A percentile compares a stretch with the other conserved stretches of the same genome.
Evolutionary conservation across 108 stramenopile genomes (phyloP).

Genomic region (Nannochloropsis gaditana): DNA sequence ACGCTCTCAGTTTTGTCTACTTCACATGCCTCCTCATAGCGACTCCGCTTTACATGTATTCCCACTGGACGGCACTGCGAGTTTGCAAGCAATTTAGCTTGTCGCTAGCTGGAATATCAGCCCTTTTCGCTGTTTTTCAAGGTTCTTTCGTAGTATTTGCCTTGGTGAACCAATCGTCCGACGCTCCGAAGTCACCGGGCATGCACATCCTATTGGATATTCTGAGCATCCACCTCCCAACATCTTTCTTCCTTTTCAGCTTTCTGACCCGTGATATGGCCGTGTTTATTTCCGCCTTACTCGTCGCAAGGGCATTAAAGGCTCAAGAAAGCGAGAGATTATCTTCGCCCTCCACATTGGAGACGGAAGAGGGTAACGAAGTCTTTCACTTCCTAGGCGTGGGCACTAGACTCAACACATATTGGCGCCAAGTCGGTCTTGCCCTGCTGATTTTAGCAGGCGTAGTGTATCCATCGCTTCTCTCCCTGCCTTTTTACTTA

Average conservation of each 20-base stretch:
- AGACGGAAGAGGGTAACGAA: not conserved
- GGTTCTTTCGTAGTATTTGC: not conserved
- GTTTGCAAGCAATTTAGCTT: conserved; percentile 12
- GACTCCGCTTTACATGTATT: not conserved
- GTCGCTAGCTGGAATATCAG: not conserved
- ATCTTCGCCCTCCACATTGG: not conserved
- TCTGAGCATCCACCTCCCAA: not conserved
- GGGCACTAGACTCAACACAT: too few relatives aligned
- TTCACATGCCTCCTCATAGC: not conserved
- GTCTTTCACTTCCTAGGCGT: not conserved
- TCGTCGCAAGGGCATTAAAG: not conserved
- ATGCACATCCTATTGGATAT: not conserved
- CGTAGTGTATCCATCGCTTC: not conserved
- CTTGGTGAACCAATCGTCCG: not conserved
- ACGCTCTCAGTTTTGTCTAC: conserved; percentile 1
- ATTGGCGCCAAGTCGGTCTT: not conserved
- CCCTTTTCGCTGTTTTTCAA: not conserved
- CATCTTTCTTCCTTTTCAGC: conserved; percentile 6
- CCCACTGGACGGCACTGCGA: not conserved
- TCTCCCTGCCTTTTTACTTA: not conserved
- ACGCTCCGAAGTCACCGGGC: not conserved
- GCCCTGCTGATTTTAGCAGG: not conserved
- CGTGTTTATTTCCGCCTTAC: not conserved
- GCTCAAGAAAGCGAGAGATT: not conserved
- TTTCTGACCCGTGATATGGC: not conserved